Evolutionary conservation across 1,139 yeast genomes (phyloP), one percentile per base, ranked within the genome.

Genomic region (Hansenula sp.): DNA sequence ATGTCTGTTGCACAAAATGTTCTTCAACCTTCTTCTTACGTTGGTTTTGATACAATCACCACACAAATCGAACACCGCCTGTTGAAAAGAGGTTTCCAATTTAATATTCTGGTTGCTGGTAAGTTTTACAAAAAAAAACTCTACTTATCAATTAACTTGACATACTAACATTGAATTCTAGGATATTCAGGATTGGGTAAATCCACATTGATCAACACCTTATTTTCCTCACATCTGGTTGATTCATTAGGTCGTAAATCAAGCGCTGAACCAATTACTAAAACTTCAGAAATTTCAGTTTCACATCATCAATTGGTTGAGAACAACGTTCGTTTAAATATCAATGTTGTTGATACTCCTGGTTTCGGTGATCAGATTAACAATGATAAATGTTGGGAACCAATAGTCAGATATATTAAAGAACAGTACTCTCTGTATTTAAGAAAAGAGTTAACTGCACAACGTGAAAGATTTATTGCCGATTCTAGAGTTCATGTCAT

Each of bases 281-380:
- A 86, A 57, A 92, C 98, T 36, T 81, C 96, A 6, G 97, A 90
- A 60, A 85, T 92, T 61, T 77, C 82, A 55, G 83, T 84, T 27
- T 75, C 82, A 32, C 66, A 80, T 27, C 95, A 87, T 56, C 66
- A 71, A 33, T 68, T 90, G 50, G 65, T 79, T 44, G 98, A 92
- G 65, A 90, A 88, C 61, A 86, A 85, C 51, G 98, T 92, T 45
- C 79, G 82, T 44, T 77, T 92, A 61, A 83, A 84, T 57, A 69
- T 92, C 50, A 90, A 88, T 55, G 81, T 90, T 44, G 86, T 92
- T 60, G 98, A 92, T 61, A 92, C 97, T 9, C 97, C 97, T 12
- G 98, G 98, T 9, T 92, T 88, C 69, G 97, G 96, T 31, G 98
- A 92, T 68, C 96, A 87, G 65, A 84, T 92, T 55, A 88, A 92